Conservation (phyloP, 139 green algal species). For the Desmodesmus armatus region DNA sequence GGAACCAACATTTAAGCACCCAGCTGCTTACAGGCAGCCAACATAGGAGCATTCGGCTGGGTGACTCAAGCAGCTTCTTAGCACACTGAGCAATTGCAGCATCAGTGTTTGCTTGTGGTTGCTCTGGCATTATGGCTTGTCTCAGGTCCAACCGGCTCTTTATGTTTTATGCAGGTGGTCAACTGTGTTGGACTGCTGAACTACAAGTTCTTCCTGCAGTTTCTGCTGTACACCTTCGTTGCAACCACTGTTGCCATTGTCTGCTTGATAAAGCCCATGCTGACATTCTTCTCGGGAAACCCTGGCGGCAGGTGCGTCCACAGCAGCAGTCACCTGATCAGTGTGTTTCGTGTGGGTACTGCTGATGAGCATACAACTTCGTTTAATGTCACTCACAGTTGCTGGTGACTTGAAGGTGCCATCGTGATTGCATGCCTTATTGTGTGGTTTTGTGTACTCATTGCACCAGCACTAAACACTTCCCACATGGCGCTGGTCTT, state of each 20-base stretch:
- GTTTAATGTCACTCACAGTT: too few relatives aligned
- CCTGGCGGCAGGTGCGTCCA: conserved; percentile 6
- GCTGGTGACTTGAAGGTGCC: too few relatives aligned
- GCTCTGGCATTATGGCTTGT: not conserved
- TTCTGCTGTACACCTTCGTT: conserved; percentile 83
- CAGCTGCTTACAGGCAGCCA: too few relatives aligned
- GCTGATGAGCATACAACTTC: too few relatives aligned
- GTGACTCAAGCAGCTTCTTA: not conserved
- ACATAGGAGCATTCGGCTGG: too few relatives aligned
- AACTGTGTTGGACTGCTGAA: conserved; percentile 96
- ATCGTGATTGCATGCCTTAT: too few relatives aligned
- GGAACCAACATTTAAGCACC: too few relatives aligned
- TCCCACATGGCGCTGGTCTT: too few relatives aligned
- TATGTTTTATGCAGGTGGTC: conserved; percentile 67
- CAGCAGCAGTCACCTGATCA: conserved; percentile 20
- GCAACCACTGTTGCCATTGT: conserved; percentile 53
- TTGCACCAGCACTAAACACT: too few relatives aligned
- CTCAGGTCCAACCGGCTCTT: not conserved
- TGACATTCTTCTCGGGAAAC: conserved; percentile 66
- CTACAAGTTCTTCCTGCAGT: conserved; percentile 98
- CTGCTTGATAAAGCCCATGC: conserved; percentile 60
- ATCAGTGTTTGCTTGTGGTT: conserved; percentile 17
- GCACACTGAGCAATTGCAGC: not conserved
- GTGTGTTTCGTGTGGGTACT: too few relatives aligned
- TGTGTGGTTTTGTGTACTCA: too few relatives aligned